Percentiles rank a stretch among this genome's conserved stretches.
Conservation (phyloP, 1,139 yeast species). For the Debaryomycetaceae sp. region DNA sequence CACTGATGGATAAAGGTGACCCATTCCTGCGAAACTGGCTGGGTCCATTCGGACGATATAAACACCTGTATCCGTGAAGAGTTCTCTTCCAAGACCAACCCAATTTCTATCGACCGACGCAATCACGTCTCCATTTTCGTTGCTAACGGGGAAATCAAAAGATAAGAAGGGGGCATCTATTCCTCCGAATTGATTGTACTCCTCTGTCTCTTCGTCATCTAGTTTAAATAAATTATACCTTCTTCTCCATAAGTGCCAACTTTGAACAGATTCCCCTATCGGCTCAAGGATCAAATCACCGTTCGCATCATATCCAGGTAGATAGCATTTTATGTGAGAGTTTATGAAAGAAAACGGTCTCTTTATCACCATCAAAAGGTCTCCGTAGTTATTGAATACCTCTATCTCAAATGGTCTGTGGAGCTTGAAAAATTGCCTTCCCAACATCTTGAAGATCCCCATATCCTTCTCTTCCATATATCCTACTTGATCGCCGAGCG, state of each 20-base stretch:
- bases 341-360: conserved; percentile 87
- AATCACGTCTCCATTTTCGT: conserved; percentile 55
- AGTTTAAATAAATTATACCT: conserved; percentile 71
- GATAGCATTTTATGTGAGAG: conserved; percentile 72
- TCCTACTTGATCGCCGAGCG: conserved; percentile 72
- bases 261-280: conserved; percentile 84
- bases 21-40: conserved; percentile 50
- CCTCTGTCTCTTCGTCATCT: conserved; percentile 43
- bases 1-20: conserved; percentile 35
- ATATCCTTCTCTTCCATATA: conserved; percentile 77
- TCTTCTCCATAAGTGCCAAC: conserved; percentile 94
- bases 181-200: conserved; percentile 70
- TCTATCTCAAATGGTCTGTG: conserved; percentile 88
- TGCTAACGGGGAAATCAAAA: conserved; percentile 76
- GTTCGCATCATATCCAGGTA: conserved; percentile 50
- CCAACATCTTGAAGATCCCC: conserved; percentile 63
- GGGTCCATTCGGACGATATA: conserved; percentile 85
- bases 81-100: conserved; percentile 91
- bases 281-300: conserved; percentile 43
- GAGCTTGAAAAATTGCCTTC: conserved; percentile 76
- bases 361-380: conserved; percentile 62
- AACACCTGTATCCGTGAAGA: conserved; percentile 92
- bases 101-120: conserved; percentile 88
- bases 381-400: conserved; percentile 69
- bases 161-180: conserved; percentile 86